Percentiles rank a stretch among this genome's conserved stretches.
phyloP scores from a whole-genome alignment of 306 rosid species.

The Castanea sativa region DNA sequence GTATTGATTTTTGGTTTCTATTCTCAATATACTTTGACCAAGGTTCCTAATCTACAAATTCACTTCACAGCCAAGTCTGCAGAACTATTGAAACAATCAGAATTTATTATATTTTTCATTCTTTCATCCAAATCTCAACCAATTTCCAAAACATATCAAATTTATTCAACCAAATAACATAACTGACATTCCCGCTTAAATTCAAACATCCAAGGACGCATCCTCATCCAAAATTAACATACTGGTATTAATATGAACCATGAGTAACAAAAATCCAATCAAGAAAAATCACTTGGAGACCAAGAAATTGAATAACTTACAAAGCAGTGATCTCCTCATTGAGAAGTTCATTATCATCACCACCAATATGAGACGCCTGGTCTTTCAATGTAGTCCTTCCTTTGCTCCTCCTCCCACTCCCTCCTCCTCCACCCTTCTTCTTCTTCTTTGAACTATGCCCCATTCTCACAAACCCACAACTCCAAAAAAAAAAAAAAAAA shows the following conservation, averaged over 20 bases:
- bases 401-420: slow-evolving; percentile 57
- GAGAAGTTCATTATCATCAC: slow-evolving; percentile 57
- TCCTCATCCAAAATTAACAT: not conserved
- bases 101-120: not conserved
- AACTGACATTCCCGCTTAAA: not conserved
- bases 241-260: not conserved
- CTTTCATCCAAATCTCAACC: not conserved
- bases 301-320: slow-evolving; percentile 35
- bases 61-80: not conserved
- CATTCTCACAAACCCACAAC: slow-evolving; percentile 29
- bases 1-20: not conserved
- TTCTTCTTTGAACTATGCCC: slow-evolving; percentile 82
- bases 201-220: not conserved
- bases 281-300: not conserved
- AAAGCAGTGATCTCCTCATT: slow-evolving; percentile 90
- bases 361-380: slow-evolving; percentile 31
- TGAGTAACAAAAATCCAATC: slow-evolving; percentile 1
- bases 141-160: not conserved
- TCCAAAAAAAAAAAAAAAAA: too few species aligned
- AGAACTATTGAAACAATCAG: not conserved
- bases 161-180: not conserved
- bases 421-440: slow-evolving; percentile 59
- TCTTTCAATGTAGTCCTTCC: slow-evolving; percentile 70
- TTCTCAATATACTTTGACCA: not conserved
- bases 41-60: not conserved